Evolutionary conservation across 768 basidiomycete genomes (phyloP).

Genomic region (Rhizopogon vesiculosus): DNA sequence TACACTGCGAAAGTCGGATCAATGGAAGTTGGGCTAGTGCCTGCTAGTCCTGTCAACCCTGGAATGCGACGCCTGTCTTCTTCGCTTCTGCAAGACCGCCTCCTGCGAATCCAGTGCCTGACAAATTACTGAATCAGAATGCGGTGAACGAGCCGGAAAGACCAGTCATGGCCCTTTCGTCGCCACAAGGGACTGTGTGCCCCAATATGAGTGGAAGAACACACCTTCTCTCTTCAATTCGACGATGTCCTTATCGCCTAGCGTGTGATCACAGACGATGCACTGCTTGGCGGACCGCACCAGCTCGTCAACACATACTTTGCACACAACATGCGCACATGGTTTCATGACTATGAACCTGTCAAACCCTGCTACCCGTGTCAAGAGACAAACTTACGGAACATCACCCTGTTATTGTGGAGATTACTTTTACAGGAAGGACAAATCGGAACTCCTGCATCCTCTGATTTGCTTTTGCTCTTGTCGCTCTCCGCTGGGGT

Average conservation of each 20-base stretch:
- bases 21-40: not conserved
- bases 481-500: conserved; percentile 31
- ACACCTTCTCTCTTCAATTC: conserved; percentile 87
- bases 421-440: conserved; percentile 84
- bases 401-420: conserved; percentile 72
- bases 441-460: conserved; percentile 63
- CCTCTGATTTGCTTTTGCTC: conserved; percentile 43
- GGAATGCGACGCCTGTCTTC: conserved; percentile 78
- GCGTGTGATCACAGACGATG: conserved; percentile 71
- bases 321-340: conserved; percentile 91
- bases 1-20: not conserved
- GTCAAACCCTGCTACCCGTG: not conserved
- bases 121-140: conserved; percentile 3
- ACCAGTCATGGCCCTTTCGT: not conserved
- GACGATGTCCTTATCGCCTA: conserved; percentile 71
- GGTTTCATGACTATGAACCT: conserved; percentile 62
- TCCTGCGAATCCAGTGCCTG: conserved; percentile 91
- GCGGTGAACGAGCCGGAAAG: not conserved
- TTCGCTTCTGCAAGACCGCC: conserved; percentile 92
- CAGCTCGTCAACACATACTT: conserved; percentile 86
- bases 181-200: not conserved
- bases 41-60: conserved; percentile 44
- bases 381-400: conserved; percentile 42
- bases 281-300: conserved; percentile 78
- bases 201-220: not conserved